Base-by-base conservation (phyloP, 371 early-diverging fungal species). In the Lichtheimia hyalospora region DNA sequence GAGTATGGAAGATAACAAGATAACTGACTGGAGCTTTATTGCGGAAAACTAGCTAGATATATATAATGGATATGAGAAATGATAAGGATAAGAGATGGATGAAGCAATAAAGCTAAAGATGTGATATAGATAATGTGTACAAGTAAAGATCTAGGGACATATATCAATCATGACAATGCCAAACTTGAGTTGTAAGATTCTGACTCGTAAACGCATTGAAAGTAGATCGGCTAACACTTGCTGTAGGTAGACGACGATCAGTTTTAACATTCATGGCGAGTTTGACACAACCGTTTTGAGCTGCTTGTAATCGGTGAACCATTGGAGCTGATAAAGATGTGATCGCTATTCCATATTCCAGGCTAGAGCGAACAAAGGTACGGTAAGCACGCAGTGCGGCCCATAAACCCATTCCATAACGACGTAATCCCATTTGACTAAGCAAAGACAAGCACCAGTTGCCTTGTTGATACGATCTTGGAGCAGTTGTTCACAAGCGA, bases 281-380 rank as follows among this genome's bases (percentile, higher is more conserved):
- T 10, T 58, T 6, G 23, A 65, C 24, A 40, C 66, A 65, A 13
- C 23, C 20, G 28, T 41, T 24, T 20, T 60, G 68, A 0, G 50
- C 49, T 1, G 27, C 1, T 20, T 63, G 51, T 0, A 63, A 20
- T 7, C 1, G 1, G 34, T 59, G 40, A 24, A 23, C 1, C 15
- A 41, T 41, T 15, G 7, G 25, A 5, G 25, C 42, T 2, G n/a
- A 24, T 14, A 53, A 16, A 14, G 14, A 34, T 3, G 42, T 63
- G 23, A 52, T 51, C 3, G 60, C 53, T 4, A 52, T 25, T 16
- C 53, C 52, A 52, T 60, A 60, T 28, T 60, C 60, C 40, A 60
- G n/a, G 15, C 15, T 20, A 4, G 60, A 54, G 14, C 54, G 48
- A 24, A 61, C 24, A 53, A 61, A 61, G 16, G 50, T 50, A 2